Conservation (phyloP, 495 filamentous ascomycete species). For the Penicillium herquei region DNA sequence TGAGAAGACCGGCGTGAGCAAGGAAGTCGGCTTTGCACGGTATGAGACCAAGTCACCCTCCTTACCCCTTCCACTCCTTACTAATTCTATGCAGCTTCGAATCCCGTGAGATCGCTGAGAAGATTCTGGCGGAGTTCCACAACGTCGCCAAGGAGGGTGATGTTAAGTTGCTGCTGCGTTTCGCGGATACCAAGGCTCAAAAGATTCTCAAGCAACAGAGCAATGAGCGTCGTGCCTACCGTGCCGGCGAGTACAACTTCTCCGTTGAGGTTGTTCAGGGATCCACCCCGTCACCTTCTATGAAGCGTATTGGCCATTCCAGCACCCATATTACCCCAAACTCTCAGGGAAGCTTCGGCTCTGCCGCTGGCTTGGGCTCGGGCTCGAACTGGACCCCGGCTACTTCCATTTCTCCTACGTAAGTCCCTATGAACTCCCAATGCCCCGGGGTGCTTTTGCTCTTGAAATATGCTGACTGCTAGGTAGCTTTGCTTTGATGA, state of each 20-base stretch:
- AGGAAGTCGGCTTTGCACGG: slow-evolving; percentile 97
- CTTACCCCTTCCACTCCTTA: neutral
- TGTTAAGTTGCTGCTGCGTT: slow-evolving; percentile 86
- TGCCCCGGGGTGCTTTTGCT: neutral
- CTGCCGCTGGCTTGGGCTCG: slow-evolving; percentile 37
- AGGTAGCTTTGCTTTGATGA: slow-evolving; percentile 36
- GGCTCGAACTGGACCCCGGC: slow-evolving; percentile 47
- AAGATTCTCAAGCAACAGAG: slow-evolving; percentile 95
- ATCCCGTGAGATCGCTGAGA: slow-evolving; percentile 79
- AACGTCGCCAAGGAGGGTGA: slow-evolving; percentile 63
- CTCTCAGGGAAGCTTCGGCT: slow-evolving; percentile 43
- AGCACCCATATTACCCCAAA: slow-evolving; percentile 35
- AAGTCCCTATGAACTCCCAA: slow-evolving; percentile 16
- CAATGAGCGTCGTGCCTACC: slow-evolving; percentile 86
- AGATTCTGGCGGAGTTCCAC: slow-evolving; percentile 80
- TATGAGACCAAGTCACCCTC: slow-evolving; percentile 35
- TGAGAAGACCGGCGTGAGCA: slow-evolving; percentile 76
- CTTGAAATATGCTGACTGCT: too few relatives aligned
- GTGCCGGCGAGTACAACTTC: slow-evolving; percentile 90
- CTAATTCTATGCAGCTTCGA: slow-evolving; percentile 64
- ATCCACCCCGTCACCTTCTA: slow-evolving; percentile 39
- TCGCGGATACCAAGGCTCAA: slow-evolving; percentile 93
- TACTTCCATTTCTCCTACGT: slow-evolving; percentile 51
- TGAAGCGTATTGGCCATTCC: slow-evolving; percentile 32
- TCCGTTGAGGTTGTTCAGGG: slow-evolving; percentile 48